Evolutionary conservation across 805 yeast genomes (phyloP), one percentile per base, ranked within the genome.

Genomic region (Teunomyces lycoperdinae): DNA sequence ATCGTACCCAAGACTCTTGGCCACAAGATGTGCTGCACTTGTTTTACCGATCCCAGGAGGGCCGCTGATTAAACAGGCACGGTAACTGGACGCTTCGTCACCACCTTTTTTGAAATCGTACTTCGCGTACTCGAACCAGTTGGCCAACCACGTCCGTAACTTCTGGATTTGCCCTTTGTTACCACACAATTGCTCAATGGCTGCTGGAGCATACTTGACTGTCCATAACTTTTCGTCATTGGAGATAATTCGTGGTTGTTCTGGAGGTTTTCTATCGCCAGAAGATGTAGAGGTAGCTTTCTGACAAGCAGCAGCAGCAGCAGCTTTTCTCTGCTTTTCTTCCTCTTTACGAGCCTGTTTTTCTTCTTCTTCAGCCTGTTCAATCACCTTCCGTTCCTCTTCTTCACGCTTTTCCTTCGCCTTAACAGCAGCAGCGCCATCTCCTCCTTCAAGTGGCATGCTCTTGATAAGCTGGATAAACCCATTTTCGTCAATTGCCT

Each of bases 401-500:
- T 78, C 82, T 51, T 80, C 81, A 50, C 83, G 76, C 66, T 89
- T 89, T 40, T 72, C 73, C 50, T 83, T 73, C 2, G 94, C 94
- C 53, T 80, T 82, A 49, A 78, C 78, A 0, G 97, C 98, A 3
- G 73, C 81, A 11, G 70, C 86, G n/a, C 95, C 88, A 39, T 78
- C 80, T 0, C 98, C 98, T 26, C 99, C 99, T 53, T 85, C 90
- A 2, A 84, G 84, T 0, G 99, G 98, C 94, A 92, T 87, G 5
- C 81, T 78, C 17, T 73, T 58, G 41, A 94, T 74, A 53, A 94
- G 72, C 53, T 83, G 81, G 35, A 87, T 67, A 56, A 94, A 90
- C 0, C 98, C 98, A 9, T 80, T 87, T 65, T 94, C 96, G 58
- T 81, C 84, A 50, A 92, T 85, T 35, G 95, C 89, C 66, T 91